phyloP scores from a whole-genome alignment of 306 rosid genomes.

The Cicer cuneatum region DNA sequence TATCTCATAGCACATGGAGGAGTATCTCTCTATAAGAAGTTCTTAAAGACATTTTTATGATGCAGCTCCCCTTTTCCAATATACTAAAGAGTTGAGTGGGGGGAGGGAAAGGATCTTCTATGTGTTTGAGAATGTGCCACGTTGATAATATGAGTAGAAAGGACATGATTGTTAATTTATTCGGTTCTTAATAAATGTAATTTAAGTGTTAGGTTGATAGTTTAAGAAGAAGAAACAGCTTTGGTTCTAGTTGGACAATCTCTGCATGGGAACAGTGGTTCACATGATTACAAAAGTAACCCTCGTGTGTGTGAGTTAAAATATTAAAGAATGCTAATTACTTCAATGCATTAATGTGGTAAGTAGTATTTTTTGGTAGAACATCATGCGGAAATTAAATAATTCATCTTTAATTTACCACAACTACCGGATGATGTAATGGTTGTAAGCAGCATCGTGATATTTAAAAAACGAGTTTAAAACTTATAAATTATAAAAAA shows the following conservation, averaged over 20 bases:
- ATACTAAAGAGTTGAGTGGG: neutral
- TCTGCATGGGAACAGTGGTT: neutral
- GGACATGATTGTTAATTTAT: constrained; percentile 20
- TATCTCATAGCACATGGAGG: constrained; percentile 48
- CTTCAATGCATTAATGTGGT: constrained; percentile 30
- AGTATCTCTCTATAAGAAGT: constrained; percentile 38
- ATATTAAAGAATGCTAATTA: constrained; percentile 27
- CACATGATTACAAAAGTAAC: neutral
- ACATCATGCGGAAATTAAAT: constrained; percentile 12
- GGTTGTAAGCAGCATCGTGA: too few relatives aligned
- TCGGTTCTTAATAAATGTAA: constrained; percentile 43
- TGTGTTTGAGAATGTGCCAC: constrained; percentile 46
- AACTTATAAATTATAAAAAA: too few relatives aligned
- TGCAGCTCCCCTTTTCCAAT: constrained; percentile 40
- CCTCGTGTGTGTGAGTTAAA: constrained; percentile 12
- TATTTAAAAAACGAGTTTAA: too few relatives aligned
- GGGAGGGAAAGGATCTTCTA: constrained; percentile 33
- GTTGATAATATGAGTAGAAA: neutral
- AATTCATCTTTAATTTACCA: too few relatives aligned
- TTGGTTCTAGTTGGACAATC: constrained; percentile 45
- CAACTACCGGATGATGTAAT: too few relatives aligned
- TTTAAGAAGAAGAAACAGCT: constrained; percentile 47
- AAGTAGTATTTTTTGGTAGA: constrained; percentile 14
- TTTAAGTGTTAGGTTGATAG: constrained; percentile 43
- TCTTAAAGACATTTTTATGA: constrained; percentile 37